These are phyloP conservation scores for Neohortaea acidophila DNA, from an alignment of 495 filamentous ascomycete species.

Conservation along the genomic window DNA sequence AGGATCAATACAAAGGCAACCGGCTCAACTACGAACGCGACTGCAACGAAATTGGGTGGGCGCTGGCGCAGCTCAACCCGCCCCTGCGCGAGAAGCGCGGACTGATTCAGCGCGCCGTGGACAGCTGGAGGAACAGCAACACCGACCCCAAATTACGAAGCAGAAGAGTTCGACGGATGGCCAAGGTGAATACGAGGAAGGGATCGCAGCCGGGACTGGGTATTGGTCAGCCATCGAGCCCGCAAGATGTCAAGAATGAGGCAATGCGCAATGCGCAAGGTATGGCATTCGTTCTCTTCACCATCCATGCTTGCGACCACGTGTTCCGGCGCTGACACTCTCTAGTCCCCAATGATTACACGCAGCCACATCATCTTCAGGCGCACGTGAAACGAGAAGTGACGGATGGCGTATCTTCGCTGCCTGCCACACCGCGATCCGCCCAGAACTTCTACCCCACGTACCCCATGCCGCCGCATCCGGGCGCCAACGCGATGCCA, in stretches of 20 bases:
- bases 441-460: conserved; percentile 66
- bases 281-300: conserved; percentile 26
- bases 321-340: conserved; percentile 16
- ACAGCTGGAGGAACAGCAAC: conserved; percentile 98
- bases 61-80: conserved; percentile 80
- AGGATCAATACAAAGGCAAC: conserved; percentile 92
- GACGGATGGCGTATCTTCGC: conserved; percentile 7
- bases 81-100: conserved; percentile 83
- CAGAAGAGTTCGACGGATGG: conserved; percentile 80
- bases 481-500: conserved; percentile 45
- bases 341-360: conserved; percentile 37
- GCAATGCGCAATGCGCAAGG: conserved; percentile 32
- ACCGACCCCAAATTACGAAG: conserved; percentile 84
- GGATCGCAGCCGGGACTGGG: conserved; percentile 33
- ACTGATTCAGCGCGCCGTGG: conserved; percentile 89
- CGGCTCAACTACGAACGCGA: conserved; percentile 92
- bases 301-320: conserved; percentile 5
- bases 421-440: conserved; percentile 46
- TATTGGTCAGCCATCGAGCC: conserved; percentile 39
- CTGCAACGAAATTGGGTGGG: conserved; percentile 97
- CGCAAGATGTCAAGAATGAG: conserved; percentile 32
- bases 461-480: conserved; percentile 46
- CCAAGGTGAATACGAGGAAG: conserved; percentile 81
- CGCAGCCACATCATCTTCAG: conserved; percentile 50
- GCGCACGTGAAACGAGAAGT: conserved; percentile 29